A percentile compares a stretch with the other conserved stretches of the same genome.
These are phyloP conservation scores for Colletotrichum scovillei DNA, from an alignment of 2,329 filamentous ascomycete genomes.

Conservation along the genomic window DNA sequence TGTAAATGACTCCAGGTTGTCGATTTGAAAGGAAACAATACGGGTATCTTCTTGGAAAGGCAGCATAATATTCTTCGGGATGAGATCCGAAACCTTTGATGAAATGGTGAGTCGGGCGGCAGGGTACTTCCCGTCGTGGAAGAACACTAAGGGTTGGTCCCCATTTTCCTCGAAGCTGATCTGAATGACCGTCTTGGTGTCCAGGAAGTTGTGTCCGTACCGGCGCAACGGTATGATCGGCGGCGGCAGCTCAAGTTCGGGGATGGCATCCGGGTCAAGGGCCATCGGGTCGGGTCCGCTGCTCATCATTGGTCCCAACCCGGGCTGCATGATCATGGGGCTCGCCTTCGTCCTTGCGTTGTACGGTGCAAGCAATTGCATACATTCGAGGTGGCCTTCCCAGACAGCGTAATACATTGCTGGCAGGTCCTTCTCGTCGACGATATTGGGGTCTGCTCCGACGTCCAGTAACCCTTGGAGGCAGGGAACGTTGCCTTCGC, in stretches of 20 bases:
- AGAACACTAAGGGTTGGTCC: conserved; percentile 88
- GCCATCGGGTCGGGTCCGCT: conserved; percentile 70
- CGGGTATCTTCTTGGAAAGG: conserved; percentile 97
- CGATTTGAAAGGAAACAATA: conserved; percentile 94
- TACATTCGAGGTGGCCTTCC: conserved; percentile 96
- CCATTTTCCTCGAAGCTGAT: conserved; percentile 85
- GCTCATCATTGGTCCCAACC: conserved; percentile 58
- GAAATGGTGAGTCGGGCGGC: conserved; percentile 95
- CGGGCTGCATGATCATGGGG: conserved; percentile 56
- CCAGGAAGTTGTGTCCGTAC: conserved; percentile 98
- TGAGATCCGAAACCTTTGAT: conserved; percentile 94
- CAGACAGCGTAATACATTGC: conserved; percentile 99
- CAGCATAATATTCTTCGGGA: conserved; percentile 94
- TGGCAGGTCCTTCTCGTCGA: conserved; percentile 92
- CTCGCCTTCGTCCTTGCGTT: conserved; percentile 57
- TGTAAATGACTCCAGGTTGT: conserved; percentile 90
- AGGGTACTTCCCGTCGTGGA: conserved; percentile 96
- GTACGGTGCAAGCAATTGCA: conserved; percentile 82
- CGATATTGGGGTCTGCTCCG: conserved; percentile 80
- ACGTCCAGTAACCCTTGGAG: conserved; percentile 83
- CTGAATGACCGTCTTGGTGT: conserved; percentile 96
- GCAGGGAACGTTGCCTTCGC: conserved; percentile 93
- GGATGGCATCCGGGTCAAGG: conserved; percentile 88
- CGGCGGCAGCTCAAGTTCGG: conserved; percentile 89
- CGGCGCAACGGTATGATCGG: conserved; percentile 94